A percentile compares a stretch with the other conserved stretches of the same genome.
These are phyloP conservation scores for Aureobasidium uvarum DNA, from an alignment of 2,329 filamentous ascomycete species.

Conservation along the genomic window DNA sequence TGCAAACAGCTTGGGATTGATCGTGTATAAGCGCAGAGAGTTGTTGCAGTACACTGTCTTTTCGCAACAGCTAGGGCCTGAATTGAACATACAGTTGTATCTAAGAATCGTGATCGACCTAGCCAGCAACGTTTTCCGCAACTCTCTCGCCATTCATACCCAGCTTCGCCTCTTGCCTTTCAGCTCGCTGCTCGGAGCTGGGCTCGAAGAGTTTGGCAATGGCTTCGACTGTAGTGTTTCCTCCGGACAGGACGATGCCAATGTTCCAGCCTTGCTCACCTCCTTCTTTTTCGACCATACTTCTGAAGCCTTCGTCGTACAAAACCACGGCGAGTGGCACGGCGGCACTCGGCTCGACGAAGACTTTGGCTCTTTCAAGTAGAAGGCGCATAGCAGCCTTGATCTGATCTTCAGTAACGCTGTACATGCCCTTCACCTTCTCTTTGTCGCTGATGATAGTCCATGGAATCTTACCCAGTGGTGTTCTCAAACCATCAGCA, in stretches of 20 bases:
- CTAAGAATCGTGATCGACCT: background rate
- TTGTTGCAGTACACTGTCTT: too few species aligned
- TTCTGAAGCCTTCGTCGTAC: constrained; percentile 80
- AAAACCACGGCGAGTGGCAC: constrained; percentile 81
- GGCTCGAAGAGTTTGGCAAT: constrained; percentile 55
- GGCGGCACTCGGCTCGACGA: constrained; percentile 83
- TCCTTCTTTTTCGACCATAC: constrained; percentile 65
- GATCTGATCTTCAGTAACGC: constrained; percentile 81
- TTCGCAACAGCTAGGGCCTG: too few species aligned
- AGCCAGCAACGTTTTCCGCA: constrained; percentile 51
- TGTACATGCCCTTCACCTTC: constrained; percentile 69
- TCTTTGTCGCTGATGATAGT: constrained; percentile 66
- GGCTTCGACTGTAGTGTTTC: constrained; percentile 63
- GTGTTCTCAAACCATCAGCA: constrained; percentile 84
- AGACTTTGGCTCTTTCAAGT: constrained; percentile 82
- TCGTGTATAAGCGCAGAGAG: too few species aligned
- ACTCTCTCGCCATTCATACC: constrained; percentile 44
- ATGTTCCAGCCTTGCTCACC: constrained; percentile 73
- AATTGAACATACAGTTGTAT: too few species aligned
- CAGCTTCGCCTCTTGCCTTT: constrained; percentile 44
- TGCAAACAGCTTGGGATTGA: too few species aligned
- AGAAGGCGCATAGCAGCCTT: constrained; percentile 71
- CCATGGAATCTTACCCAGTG: constrained; percentile 76
- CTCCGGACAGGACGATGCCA: constrained; percentile 61
- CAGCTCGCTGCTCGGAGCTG: constrained; percentile 33